Evolutionary conservation across 768 basidiomycete species (phyloP).

Genomic region (Mycena polygramma): DNA sequence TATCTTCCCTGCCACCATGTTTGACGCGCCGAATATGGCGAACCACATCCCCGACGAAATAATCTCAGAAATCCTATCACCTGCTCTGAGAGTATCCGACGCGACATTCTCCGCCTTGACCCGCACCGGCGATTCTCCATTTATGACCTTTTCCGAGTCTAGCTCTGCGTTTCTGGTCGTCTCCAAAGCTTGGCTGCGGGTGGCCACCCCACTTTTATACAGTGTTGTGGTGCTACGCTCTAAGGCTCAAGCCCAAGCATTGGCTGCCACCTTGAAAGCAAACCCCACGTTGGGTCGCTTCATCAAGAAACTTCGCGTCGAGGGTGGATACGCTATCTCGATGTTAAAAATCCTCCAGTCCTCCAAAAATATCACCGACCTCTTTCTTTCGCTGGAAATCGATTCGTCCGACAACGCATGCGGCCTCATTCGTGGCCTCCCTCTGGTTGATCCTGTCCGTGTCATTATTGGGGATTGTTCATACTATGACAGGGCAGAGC

Average conservation of each 20-base stretch:
- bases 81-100: no score
- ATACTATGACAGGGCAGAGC: neutral
- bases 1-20: no score
- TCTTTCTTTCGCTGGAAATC: neutral
- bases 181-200: neutral
- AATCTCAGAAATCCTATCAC: no score
- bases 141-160: no score
- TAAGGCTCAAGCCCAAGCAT: slow-evolving; percentile 24
- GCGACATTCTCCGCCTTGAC: no score
- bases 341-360: slow-evolving; percentile 30
- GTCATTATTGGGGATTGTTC: neutral
- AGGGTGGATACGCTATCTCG: slow-evolving; percentile 27
- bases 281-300: slow-evolving; percentile 26
- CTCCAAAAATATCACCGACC: slow-evolving; percentile 19
- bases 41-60: no score
- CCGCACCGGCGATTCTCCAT: no score
- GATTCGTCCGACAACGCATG: slow-evolving; percentile 10
- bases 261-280: slow-evolving; percentile 2
- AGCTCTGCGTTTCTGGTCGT: no score
- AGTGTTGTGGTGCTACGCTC: slow-evolving; percentile 21
- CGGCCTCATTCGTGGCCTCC: slow-evolving; percentile 20
- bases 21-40: no score
- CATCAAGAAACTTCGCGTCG: slow-evolving; percentile 32
- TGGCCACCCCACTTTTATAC: slow-evolving; percentile 32
- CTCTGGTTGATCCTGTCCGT: slow-evolving; percentile 11